These are phyloP conservation scores for Aspergillus ostianus DNA, from an alignment of 495 filamentous ascomycete genomes.

Conservation along the genomic window DNA sequence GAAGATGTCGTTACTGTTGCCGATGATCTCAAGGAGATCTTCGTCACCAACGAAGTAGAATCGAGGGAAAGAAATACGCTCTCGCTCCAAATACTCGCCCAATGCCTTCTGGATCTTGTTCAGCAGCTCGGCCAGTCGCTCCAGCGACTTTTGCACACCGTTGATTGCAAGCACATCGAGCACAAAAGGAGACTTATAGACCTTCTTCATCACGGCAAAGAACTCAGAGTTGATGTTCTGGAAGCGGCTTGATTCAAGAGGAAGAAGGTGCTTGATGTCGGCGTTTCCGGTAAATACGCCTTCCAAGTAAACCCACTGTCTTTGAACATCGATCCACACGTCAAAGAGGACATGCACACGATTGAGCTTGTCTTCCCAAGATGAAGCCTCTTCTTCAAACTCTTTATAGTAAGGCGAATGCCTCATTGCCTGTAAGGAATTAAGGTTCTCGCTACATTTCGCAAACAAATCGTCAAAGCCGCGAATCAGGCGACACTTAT, in stretches of 20 bases:
- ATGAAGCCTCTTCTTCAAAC: conserved; percentile 93
- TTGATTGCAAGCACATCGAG: conserved; percentile 94
- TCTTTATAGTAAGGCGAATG: conserved; percentile 99
- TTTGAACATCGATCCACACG: conserved; percentile 99
- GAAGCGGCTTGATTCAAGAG: conserved; percentile 92
- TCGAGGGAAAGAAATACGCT: conserved; percentile 92
- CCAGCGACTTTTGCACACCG: conserved; percentile 90
- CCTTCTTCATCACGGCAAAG: conserved; percentile 96
- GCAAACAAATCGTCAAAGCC: conserved; percentile 98
- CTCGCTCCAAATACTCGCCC: conserved; percentile 96
- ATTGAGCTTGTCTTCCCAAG: conserved; percentile 98
- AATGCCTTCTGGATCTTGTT: conserved; percentile 99
- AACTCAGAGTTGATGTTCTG: conserved; percentile 99
- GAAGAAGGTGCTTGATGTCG: conserved; percentile 97
- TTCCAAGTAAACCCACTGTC: conserved; percentile 99
- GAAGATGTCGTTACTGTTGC: conserved; percentile 94
- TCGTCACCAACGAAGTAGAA: conserved; percentile 99
- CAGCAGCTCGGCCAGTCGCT: conserved; percentile 88
- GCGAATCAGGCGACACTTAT: conserved; percentile 93
- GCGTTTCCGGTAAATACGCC: conserved; percentile 98
- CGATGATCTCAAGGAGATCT: conserved; percentile 98
- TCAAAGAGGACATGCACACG: conserved; percentile 96
- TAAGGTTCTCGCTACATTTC: conserved; percentile 96
- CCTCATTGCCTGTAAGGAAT: conserved; percentile 96
- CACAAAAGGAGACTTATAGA: conserved; percentile 90